phyloP scores from a whole-genome alignment of 805 yeast species.

The Pichia paraexigua region DNA sequence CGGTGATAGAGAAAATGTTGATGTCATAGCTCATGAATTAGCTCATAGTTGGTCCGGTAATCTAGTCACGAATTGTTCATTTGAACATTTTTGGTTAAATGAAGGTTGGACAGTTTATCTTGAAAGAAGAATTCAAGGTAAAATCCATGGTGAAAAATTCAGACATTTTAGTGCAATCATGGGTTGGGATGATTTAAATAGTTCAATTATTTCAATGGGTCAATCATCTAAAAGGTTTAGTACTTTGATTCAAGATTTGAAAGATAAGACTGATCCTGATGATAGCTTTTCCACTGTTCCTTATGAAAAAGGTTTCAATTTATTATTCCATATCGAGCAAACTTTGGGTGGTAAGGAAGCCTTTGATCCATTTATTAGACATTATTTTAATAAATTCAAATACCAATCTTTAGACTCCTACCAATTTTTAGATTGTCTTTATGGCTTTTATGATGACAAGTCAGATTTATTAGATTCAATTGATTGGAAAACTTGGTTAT shows the following conservation, averaged over 20 bases:
- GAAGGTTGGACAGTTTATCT: conserved; percentile 96
- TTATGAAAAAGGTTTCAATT: conserved; percentile 82
- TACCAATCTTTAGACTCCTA: conserved; percentile 71
- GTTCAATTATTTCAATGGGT: conserved; percentile 60
- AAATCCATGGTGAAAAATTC: conserved; percentile 66
- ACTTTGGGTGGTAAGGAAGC: conserved; percentile 61
- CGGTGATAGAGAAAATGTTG: conserved; percentile 78
- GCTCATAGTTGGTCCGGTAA: conserved; percentile 94
- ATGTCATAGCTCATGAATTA: conserved; percentile 87
- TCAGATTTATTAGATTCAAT: conserved; percentile 50
- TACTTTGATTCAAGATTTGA: conserved; percentile 61
- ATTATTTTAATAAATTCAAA: conserved; percentile 64
- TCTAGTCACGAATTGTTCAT: conserved; percentile 79
- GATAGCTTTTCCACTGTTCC: conserved; percentile 85
- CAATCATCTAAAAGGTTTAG: conserved; percentile 43
- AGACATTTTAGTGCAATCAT: conserved; percentile 79
- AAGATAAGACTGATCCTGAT: conserved; percentile 73
- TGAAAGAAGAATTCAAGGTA: conserved; percentile 75
- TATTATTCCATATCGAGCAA: conserved; percentile 67
- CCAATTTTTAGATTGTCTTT: conserved; percentile 69
- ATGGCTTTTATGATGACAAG: conserved; percentile 44
- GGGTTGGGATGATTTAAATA: conserved; percentile 80
- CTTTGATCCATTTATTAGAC: conserved; percentile 75
- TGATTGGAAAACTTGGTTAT: conserved; percentile 85
- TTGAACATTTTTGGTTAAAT: conserved; percentile 93